phyloP scores from a whole-genome alignment of 768 basidiomycete species.

The Trametes cingulata region DNA sequence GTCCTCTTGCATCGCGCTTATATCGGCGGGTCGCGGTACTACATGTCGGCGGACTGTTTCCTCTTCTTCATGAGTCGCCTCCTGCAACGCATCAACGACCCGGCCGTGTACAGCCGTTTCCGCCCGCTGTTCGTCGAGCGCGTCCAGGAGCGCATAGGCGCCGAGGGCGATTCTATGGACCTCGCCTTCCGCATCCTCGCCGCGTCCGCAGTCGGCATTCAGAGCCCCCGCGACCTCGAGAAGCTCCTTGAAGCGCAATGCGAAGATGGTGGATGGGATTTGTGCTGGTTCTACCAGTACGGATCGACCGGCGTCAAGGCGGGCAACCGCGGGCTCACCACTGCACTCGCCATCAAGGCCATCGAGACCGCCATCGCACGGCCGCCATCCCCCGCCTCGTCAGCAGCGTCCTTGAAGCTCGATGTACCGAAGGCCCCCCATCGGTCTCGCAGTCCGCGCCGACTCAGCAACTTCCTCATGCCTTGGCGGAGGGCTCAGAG shows the following conservation, averaged over 20 bases:
- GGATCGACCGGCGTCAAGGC: conserved; percentile 49
- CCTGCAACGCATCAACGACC: conserved; percentile 36
- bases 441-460: conserved; percentile 8
- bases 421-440: background rate
- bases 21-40: conserved; percentile 56
- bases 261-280: conserved; percentile 58
- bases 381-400: conserved; percentile 11
- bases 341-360: conserved; percentile 55
- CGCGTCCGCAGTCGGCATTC: conserved; percentile 34
- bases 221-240: conserved; percentile 38
- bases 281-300: conserved; percentile 59
- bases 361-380: conserved; percentile 30
- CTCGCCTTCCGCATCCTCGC: conserved; percentile 57
- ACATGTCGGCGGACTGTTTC: conserved; percentile 52
- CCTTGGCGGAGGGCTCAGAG: background rate
- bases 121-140: conserved; percentile 46
- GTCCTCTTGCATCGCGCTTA: conserved; percentile 55
- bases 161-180: conserved; percentile 51
- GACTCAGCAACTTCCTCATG: conserved; percentile 7
- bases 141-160: conserved; percentile 50
- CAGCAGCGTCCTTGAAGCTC: conserved; percentile 2
- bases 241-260: conserved; percentile 48
- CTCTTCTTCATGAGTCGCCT: conserved; percentile 53
- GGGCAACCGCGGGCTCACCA: conserved; percentile 56
- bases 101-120: conserved; percentile 37